These are phyloP conservation scores for Sungouiella blattae DNA, from an alignment of 805 yeast genomes.

Conservation along the genomic window DNA sequence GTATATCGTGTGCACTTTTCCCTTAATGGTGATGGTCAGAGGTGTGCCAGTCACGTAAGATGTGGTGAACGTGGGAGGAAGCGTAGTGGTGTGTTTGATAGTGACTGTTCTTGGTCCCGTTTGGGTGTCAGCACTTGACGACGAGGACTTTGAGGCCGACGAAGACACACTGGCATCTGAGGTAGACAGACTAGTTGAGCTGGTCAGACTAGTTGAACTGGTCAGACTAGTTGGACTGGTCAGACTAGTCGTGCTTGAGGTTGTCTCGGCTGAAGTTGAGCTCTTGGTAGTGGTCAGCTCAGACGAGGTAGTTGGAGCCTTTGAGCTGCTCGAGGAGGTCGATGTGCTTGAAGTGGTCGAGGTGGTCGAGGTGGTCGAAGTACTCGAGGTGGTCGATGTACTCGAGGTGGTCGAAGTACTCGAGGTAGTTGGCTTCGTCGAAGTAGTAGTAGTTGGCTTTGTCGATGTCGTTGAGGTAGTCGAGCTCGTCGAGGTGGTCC, in stretches of 20 bases:
- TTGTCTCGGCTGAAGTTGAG: neutral
- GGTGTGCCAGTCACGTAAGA: neutral
- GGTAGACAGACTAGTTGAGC: no score
- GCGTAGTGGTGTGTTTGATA: neutral
- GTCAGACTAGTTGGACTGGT: no score
- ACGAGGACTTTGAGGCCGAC: no score
- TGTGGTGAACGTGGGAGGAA: neutral
- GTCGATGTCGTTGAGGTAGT: conserved; percentile 2
- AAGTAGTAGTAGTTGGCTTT: conserved; percentile 2
- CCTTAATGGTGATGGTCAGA: neutral
- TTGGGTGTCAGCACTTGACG: no score
- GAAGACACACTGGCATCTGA: no score
- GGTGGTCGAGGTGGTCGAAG: neutral
- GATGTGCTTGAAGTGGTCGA: neutral
- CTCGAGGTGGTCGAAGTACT: neutral
- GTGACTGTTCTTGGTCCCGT: neutral
- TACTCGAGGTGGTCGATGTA: neutral
- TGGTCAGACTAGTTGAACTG: no score
- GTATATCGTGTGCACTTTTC: neutral
- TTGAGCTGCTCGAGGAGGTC: neutral
- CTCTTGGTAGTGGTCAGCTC: neutral
- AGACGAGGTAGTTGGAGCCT: neutral
- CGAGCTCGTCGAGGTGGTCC: neutral
- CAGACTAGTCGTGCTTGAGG: neutral
- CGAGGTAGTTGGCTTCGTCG: conserved; percentile 3